Conservation (phyloP, 192 early-diverging fungal genomes). For the Coemansia sp. region DNA sequence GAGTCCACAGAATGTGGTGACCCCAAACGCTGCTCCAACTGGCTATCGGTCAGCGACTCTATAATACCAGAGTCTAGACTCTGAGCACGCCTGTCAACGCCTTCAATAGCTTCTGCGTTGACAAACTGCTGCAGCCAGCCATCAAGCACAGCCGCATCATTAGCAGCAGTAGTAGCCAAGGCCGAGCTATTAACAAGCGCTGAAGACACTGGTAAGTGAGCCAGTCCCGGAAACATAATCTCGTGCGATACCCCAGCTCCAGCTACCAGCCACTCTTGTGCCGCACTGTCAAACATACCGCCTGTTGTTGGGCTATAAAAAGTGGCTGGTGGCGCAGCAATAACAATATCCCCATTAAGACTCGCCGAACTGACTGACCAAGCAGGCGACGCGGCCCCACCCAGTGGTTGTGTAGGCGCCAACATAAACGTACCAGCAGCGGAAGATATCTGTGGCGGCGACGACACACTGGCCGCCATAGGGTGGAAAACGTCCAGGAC, state of each 20-base stretch:
- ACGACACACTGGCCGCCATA: not conserved
- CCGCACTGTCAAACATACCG: not conserved
- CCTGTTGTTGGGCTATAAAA: not conserved
- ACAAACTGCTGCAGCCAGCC: constrained; percentile 55
- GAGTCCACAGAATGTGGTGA: constrained; percentile 5
- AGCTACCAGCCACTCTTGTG: constrained; percentile 17
- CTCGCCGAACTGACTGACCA: constrained; percentile 36
- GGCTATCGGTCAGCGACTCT: not conserved
- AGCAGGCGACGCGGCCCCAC: constrained; percentile 24
- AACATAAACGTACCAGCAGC: constrained; percentile 1
- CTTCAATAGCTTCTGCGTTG: constrained; percentile 29
- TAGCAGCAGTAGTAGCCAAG: not conserved
- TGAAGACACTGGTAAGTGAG: not conserved
- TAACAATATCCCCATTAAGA: constrained; percentile 20
- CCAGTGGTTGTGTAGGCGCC: not conserved
- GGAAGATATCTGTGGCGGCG: not conserved
- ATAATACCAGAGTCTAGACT: not conserved
- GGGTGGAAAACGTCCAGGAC: not conserved
- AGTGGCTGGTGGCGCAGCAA: constrained; percentile 13
- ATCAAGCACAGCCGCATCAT: constrained; percentile 27
- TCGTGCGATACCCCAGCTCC: not conserved
- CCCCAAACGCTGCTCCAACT: not conserved
- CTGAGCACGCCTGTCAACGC: constrained; percentile 4
- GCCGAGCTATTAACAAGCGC: not conserved
- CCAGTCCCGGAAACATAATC: constrained; percentile 19